These are phyloP conservation scores for Heimioporus sp. DNA, from an alignment of 768 basidiomycete species.

Conservation along the genomic window DNA sequence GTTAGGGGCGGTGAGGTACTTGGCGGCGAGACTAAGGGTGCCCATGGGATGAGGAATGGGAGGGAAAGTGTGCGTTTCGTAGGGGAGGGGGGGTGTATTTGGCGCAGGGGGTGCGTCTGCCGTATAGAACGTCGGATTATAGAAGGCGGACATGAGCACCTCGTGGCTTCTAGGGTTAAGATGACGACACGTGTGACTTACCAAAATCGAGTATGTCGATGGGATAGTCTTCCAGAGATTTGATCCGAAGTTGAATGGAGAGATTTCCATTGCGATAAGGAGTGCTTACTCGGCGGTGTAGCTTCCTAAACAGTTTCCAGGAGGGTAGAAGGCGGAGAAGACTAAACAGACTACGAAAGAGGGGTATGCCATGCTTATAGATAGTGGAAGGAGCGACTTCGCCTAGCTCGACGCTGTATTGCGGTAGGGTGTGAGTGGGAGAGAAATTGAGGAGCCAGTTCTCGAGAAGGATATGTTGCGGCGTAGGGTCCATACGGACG, in stretches of 20 bases:
- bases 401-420: conserved; percentile 25
- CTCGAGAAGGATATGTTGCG: conserved; percentile 70
- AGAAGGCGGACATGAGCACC: conserved; percentile 31
- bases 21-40: conserved; percentile 55
- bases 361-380: conserved; percentile 82
- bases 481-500: conserved; percentile 65
- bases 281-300: conserved; percentile 42
- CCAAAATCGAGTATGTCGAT: conserved; percentile 36
- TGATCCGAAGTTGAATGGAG: conserved; percentile 47
- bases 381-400: conserved; percentile 71
- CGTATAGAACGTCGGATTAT: conserved; percentile 7
- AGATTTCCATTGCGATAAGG: conserved; percentile 43
- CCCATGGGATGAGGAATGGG: conserved; percentile 69
- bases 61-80: conserved; percentile 59
- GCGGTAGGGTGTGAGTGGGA: conserved; percentile 16
- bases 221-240: conserved; percentile 31
- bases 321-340: conserved; percentile 72
- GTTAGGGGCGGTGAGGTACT: conserved; percentile 63
- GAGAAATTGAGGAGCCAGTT: conserved; percentile 58
- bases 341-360: conserved; percentile 72
- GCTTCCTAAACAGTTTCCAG: conserved; percentile 69
- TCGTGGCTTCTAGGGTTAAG: conserved; percentile 27
- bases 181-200: conserved; percentile 29
- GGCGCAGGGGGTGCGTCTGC: conserved; percentile 41
- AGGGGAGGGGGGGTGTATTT: conserved; percentile 41